These are phyloP conservation scores for Dipteronia dyeriana DNA, from an alignment of 345 rosid genomes.

Conservation along the genomic window DNA sequence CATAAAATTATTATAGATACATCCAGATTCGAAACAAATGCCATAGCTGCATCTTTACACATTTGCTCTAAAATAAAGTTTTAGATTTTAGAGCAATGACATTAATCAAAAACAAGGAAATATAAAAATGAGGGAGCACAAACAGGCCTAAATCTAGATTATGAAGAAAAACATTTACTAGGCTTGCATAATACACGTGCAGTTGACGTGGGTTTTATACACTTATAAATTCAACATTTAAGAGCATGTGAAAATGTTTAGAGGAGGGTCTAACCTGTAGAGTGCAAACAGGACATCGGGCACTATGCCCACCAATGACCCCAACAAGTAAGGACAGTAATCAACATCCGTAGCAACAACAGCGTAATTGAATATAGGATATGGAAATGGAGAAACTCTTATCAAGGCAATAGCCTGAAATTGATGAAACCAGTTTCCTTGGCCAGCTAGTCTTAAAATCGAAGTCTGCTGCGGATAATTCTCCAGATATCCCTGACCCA, in stretches of 20 bases:
- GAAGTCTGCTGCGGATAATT: constrained; percentile 38
- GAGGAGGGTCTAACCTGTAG: constrained; percentile 28
- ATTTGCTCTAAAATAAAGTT: no score
- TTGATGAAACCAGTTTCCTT: constrained; percentile 43
- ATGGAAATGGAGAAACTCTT: constrained; percentile 46
- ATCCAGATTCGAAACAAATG: no score
- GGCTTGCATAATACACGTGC: background rate
- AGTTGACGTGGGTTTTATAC: background rate
- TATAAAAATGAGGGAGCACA: background rate
- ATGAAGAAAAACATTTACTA: background rate
- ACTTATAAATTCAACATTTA: no score
- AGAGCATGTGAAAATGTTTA: background rate
- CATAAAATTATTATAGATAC: no score
- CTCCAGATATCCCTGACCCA: constrained; percentile 27
- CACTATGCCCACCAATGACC: constrained; percentile 31
- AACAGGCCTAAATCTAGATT: background rate
- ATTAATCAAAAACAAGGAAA: no score
- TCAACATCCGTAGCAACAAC: constrained; percentile 27
- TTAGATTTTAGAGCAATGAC: no score
- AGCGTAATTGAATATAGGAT: constrained; percentile 32
- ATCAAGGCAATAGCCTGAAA: constrained; percentile 36
- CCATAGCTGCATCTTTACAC: no score
- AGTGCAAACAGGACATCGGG: constrained; percentile 35
- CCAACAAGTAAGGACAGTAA: constrained; percentile 35
- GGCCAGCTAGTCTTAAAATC: constrained; percentile 37